phyloP scores from a whole-genome alignment of 805 yeast species.

The Yarrowia sp. region DNA sequence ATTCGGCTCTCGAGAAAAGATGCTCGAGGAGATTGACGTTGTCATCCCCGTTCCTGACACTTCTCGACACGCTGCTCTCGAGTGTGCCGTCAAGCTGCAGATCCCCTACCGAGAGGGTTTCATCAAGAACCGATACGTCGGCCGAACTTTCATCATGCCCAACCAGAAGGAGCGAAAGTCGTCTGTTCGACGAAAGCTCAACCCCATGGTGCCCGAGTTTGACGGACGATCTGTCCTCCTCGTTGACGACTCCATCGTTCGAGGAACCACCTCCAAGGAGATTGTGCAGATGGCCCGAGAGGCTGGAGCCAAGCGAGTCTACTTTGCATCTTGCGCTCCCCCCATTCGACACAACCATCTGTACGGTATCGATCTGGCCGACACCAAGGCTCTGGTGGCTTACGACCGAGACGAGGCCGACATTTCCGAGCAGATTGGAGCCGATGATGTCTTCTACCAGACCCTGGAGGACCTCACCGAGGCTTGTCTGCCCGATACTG shows the following conservation, averaged over 20 bases:
- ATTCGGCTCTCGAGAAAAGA: slow-evolving; percentile 47
- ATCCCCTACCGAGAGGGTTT: slow-evolving; percentile 95
- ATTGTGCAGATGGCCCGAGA: slow-evolving; percentile 98
- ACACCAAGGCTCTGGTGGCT: slow-evolving; percentile 89
- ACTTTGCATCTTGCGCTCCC: slow-evolving; percentile 95
- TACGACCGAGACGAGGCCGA: slow-evolving; percentile 71
- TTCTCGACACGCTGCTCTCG: slow-evolving; percentile 91
- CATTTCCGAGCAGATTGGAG: slow-evolving; percentile 76
- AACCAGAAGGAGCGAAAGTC: slow-evolving; percentile 92
- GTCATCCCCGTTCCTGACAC: slow-evolving; percentile 98
- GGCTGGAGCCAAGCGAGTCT: slow-evolving; percentile 95
- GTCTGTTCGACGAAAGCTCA: slow-evolving; percentile 88
- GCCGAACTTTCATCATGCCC: slow-evolving; percentile 98
- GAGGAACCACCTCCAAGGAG: slow-evolving; percentile 96
- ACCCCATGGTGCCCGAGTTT: slow-evolving; percentile 95
- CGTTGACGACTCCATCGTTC: slow-evolving; percentile 95
- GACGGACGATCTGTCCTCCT: slow-evolving; percentile 77
- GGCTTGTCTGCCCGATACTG: slow-evolving; percentile 57
- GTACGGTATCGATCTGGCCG: slow-evolving; percentile 97
- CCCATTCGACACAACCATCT: slow-evolving; percentile 96
- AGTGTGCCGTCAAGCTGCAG: slow-evolving; percentile 78
- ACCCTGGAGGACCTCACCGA: slow-evolving; percentile 74
- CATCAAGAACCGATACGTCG: slow-evolving; percentile 94
- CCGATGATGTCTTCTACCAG: slow-evolving; percentile 89
- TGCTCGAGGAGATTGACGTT: slow-evolving; percentile 71